Base-by-base conservation (phyloP, 164 flowering plant genomes). In the Litsea cubeba region DNA sequence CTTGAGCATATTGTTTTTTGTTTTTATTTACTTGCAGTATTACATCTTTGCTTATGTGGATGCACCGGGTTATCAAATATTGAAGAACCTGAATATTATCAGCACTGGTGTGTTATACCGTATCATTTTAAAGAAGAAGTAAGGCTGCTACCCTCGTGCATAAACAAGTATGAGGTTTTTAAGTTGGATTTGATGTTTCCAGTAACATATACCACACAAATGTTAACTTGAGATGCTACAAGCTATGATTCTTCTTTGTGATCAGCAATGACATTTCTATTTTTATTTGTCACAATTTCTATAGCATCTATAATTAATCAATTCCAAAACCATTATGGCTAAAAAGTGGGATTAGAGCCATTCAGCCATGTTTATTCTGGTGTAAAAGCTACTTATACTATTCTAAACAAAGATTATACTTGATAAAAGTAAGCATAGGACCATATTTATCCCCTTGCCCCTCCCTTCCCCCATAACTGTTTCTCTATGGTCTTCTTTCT, bases 31-130 rank as follows among this genome's bases (percentile, higher is more conserved):
- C 30, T 82, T 68, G 85, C 91, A 95, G 99, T 95, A 95, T 80
- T 93, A 95, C 82, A 95, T 95, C 78, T 95, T 95, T 88, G 93
- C 95, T n/a, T 95, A 95, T 80, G 99, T 95, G 75, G 93, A 93
- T 81, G 99, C 99, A 71, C 99, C 99, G 12, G 95, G 97, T 12
- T 95, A 95, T 84, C 99, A 93, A 83, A 95, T 95, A 78, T 76
- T 92, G 82, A 95, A 95, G 88, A 95, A 95, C 75, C 76, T 95
- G 62, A 95, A 95, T 76, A 93, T 93, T 62, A 90, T 95, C 82
- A 95, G 99, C 80, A 95, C 99, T 50, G 99, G 99, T 23, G 88
- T 95, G 64, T 71, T 95, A 30, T 95, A 95, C 78, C 87, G 91
- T 60, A 91, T 95, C 75, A 95, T 95, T 82, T 88, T 95, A 23